A percentile compares a stretch with the other conserved stretches of the same genome.
Conservation (phyloP, 2,329 filamentous ascomycete genomes). For the Penicillium sp. region DNA sequence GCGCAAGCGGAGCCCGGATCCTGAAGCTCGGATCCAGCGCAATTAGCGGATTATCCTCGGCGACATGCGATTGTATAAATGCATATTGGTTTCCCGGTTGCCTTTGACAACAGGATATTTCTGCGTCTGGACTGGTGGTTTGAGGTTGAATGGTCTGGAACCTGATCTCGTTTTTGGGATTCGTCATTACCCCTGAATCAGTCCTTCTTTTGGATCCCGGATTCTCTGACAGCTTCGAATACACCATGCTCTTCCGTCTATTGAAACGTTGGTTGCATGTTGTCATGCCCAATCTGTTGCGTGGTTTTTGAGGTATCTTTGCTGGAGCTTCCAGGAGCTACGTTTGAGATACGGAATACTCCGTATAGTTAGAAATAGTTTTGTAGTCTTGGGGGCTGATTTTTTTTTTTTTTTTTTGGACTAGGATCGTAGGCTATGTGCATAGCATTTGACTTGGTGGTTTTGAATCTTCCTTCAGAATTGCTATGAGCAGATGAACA, state of each 20-base stretch:
- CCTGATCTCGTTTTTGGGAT: conserved; percentile 9
- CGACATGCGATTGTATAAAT: conserved; percentile 5
- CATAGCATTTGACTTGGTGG: not conserved
- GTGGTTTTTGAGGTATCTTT: not conserved
- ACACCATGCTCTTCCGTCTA: not conserved
- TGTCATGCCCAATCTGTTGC: not conserved
- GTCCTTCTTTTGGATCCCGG: conserved; percentile 2
- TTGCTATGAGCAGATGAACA: not conserved
- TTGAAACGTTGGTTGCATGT: conserved; percentile 1
- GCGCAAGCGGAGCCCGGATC: conserved; percentile 5
- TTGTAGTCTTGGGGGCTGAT: not conserved
- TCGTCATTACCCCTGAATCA: conserved; percentile 14
- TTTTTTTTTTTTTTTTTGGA: not conserved
- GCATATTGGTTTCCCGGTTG: conserved; percentile 8
- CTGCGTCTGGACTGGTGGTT: not conserved
- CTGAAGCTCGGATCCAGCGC: conserved; percentile 6
- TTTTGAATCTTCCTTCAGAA: not conserved
- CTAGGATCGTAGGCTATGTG: not conserved
- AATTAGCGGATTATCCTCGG: conserved; percentile 6
- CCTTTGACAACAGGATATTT: conserved; percentile 13
- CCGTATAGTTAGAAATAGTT: not conserved
- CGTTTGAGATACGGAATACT: not conserved
- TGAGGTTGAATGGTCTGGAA: not conserved
- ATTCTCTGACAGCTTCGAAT: conserved; percentile 8
- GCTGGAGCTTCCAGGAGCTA: conserved; percentile 4